Evolutionary conservation across 345 rosid species (phyloP).

Genomic region (Mallotus nudiflorus): DNA sequence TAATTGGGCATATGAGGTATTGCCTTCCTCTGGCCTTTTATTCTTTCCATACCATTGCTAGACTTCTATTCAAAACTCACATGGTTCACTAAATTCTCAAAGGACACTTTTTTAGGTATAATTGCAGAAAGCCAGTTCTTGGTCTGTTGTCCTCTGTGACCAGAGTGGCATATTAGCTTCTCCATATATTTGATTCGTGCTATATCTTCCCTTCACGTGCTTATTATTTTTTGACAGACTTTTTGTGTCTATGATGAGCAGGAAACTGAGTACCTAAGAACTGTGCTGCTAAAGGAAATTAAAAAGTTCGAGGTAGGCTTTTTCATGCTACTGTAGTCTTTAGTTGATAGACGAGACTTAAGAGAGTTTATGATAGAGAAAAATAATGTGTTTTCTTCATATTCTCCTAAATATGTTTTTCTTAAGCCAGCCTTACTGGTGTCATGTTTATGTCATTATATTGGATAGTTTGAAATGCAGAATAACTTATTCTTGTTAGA

Average conservation of each 20-base stretch:
- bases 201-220: constrained; percentile 5
- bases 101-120: neutral
- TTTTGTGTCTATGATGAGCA: constrained; percentile 32
- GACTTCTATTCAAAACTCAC: too few species aligned
- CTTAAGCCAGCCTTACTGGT: neutral
- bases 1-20: constrained; percentile 60
- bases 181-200: too few species aligned
- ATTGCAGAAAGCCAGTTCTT: constrained; percentile 4
- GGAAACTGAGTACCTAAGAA: constrained; percentile 57
- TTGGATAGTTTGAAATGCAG: neutral
- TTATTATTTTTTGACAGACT: constrained; percentile 5
- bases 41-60: neutral
- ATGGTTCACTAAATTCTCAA: too few species aligned
- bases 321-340: neutral
- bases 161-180: too few species aligned
- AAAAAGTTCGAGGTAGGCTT: constrained; percentile 49
- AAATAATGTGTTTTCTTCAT: neutral
- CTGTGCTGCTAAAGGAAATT: constrained; percentile 46
- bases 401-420: neutral
- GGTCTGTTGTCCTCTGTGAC: constrained; percentile 5
- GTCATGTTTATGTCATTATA: too few species aligned
- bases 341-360: neutral
- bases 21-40: neutral
- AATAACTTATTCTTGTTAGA: neutral
- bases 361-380: neutral